Evolutionary conservation across 345 rosid species (phyloP).

Genomic region (Balakata baccata): DNA sequence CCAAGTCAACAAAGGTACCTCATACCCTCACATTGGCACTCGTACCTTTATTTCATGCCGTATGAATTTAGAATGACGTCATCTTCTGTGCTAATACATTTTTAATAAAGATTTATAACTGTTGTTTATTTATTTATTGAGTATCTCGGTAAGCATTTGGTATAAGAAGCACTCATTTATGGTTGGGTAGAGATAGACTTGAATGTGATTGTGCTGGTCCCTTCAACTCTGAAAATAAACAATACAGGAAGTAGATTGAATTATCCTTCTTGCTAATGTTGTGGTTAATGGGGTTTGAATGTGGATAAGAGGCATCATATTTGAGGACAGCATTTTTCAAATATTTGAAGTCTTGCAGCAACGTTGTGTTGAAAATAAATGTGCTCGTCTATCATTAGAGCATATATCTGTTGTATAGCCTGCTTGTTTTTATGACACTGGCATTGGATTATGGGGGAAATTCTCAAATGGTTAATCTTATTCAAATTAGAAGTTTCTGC

Average conservation of each 20-base stretch:
- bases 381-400: neutral
- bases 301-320: too few species aligned
- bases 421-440: constrained; percentile 11
- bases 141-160: neutral
- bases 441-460: neutral
- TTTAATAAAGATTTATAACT: neutral
- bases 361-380: neutral
- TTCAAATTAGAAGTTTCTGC: neutral
- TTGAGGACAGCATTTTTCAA: too few species aligned
- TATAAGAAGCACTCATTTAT: neutral
- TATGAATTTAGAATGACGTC: neutral
- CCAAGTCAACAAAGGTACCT: constrained; percentile 68
- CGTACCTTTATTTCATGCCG: neutral
- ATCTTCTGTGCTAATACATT: neutral
- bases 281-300: too few species aligned
- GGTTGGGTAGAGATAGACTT: neutral
- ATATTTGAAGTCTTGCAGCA: neutral
- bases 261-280: neutral
- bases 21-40: neutral
- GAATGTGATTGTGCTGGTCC: neutral
- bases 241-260: neutral
- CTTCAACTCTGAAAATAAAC: too few species aligned
- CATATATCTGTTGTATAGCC: neutral
- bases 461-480: too few species aligned
- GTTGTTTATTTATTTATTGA: too few species aligned